Evolutionary conservation across 305 asterid species (phyloP).

Genomic region (Rubia tinctorum): DNA sequence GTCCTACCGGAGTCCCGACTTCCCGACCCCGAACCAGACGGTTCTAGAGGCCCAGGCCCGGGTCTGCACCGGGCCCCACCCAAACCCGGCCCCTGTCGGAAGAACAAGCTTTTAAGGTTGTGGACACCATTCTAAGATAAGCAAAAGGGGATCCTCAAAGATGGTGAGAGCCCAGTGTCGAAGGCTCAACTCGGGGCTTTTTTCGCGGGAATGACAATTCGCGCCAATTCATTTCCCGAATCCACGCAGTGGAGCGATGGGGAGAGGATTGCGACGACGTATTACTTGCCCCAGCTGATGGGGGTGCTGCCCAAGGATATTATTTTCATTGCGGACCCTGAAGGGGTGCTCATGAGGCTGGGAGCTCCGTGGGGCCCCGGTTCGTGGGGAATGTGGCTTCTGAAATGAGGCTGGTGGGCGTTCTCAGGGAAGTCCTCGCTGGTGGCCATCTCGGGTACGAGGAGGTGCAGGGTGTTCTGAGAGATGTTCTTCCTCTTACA

Average conservation of each 20-base stretch:
- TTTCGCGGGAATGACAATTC: conserved; percentile 96
- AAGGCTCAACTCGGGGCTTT: conserved; percentile 93
- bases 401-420: conserved; percentile 97
- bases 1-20: conserved; percentile 54
- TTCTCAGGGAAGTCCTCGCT: conserved; percentile 91
- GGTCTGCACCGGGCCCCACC: conserved; percentile 98
- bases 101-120: conserved; percentile 87
- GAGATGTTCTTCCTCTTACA: conserved; percentile 67
- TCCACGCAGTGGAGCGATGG: conserved; percentile 98
- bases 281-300: conserved; percentile 83
- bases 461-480: conserved; percentile 91
- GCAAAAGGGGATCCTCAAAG: conserved; percentile 38
- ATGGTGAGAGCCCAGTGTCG: conserved; percentile 75
- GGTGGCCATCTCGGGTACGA: conserved; percentile 98
- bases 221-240: conserved; percentile 87
- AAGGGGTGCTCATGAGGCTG: conserved; percentile 80
- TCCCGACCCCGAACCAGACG: conserved; percentile 63
- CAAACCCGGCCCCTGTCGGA: conserved; percentile 86
- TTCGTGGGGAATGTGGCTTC: conserved; percentile 72
- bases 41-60: conserved; percentile 86
- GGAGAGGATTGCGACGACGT: conserved; percentile 77
- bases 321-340: conserved; percentile 91
- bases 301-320: conserved; percentile 67
- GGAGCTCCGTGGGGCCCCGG: conserved; percentile 73
- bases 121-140: conserved; percentile 77